phyloP scores from a whole-genome alignment of 2,329 filamentous ascomycete genomes.

The Xylariaceae sp. region DNA sequence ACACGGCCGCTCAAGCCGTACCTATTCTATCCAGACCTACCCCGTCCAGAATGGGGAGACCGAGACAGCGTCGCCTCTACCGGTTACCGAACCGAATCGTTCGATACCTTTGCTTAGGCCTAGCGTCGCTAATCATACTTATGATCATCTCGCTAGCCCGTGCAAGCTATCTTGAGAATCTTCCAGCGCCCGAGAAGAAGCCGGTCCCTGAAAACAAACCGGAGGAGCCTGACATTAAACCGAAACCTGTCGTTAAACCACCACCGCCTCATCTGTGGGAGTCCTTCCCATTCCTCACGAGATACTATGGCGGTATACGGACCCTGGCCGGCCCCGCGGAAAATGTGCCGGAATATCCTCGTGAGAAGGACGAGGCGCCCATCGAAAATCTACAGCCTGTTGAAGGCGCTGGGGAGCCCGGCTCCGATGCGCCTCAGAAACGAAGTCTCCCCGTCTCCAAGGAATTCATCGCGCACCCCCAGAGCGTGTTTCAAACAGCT shows the following conservation, averaged over 20 bases:
- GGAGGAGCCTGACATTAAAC: too few species aligned
- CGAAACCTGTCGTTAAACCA: slow-evolving; percentile 34
- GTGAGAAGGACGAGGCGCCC: slow-evolving; percentile 52
- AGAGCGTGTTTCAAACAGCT: slow-evolving; percentile 31
- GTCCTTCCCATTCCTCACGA: slow-evolving; percentile 73
- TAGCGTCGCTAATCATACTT: slow-evolving; percentile 64
- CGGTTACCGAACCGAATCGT: slow-evolving; percentile 67
- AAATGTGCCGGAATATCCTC: slow-evolving; percentile 78
- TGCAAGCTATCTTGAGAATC: slow-evolving; percentile 66
- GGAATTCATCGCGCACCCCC: slow-evolving; percentile 44
- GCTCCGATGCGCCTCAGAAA: slow-evolving; percentile 13
- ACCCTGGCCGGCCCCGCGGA: slow-evolving; percentile 59
- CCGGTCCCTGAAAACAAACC: slow-evolving; percentile 17
- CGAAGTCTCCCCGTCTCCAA: slow-evolving; percentile 42
- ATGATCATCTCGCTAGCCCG: slow-evolving; percentile 73
- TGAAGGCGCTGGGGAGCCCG: slow-evolving; percentile 28
- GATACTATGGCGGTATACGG: slow-evolving; percentile 85
- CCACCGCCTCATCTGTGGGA: slow-evolving; percentile 72
- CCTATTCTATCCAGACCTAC: slow-evolving; percentile 38
- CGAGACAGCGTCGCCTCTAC: slow-evolving; percentile 42
- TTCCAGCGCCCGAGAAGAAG: slow-evolving; percentile 50
- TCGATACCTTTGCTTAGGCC: slow-evolving; percentile 68
- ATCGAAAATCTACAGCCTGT: slow-evolving; percentile 36
- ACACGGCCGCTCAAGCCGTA: slow-evolving; percentile 36
- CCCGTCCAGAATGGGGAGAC: slow-evolving; percentile 28